These are phyloP conservation scores for Pythium periplocum DNA, from an alignment of 352 stramenopile genomes.

Conservation along the genomic window DNA sequence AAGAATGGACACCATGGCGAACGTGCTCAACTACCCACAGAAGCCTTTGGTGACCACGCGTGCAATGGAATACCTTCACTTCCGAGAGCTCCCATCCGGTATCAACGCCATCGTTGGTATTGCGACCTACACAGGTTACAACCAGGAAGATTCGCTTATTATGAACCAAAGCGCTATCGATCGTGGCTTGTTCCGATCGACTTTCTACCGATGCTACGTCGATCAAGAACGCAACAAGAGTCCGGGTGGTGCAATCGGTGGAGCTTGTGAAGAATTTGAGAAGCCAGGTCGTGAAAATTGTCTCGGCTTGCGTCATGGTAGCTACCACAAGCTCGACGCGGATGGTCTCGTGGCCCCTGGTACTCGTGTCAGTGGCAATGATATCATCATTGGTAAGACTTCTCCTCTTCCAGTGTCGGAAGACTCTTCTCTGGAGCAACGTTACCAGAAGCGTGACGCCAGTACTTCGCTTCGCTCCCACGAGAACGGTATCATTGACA, in stretches of 20 bases:
- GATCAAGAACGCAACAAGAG: slow-evolving; percentile 91
- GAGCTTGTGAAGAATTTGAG: slow-evolving; percentile 93
- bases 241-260: slow-evolving; percentile 52
- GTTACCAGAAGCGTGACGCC: slow-evolving; percentile 96
- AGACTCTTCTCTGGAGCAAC: slow-evolving; percentile 75
- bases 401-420: slow-evolving; percentile 83
- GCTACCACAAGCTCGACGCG: slow-evolving; percentile 98
- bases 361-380: slow-evolving; percentile 95
- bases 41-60: slow-evolving; percentile 98
- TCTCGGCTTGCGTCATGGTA: slow-evolving; percentile 92
- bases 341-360: slow-evolving; percentile 97
- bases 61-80: slow-evolving; percentile 99
- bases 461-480: slow-evolving; percentile 96
- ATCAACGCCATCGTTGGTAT: slow-evolving; percentile 96
- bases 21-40: slow-evolving; percentile 99
- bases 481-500: slow-evolving; percentile 99
- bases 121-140: slow-evolving; percentile 92
- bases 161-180: slow-evolving; percentile 99
- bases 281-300: slow-evolving; percentile 94
- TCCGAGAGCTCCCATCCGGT: slow-evolving; percentile 97
- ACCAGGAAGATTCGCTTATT: slow-evolving; percentile 99
- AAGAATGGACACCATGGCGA: slow-evolving; percentile 99
- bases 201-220: slow-evolving; percentile 98
- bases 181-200: slow-evolving; percentile 98
- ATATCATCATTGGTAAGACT: slow-evolving; percentile 99